Conservation (phyloP, 2,329 filamentous ascomycete genomes). For the Scopulariopsis brevicaulis region DNA sequence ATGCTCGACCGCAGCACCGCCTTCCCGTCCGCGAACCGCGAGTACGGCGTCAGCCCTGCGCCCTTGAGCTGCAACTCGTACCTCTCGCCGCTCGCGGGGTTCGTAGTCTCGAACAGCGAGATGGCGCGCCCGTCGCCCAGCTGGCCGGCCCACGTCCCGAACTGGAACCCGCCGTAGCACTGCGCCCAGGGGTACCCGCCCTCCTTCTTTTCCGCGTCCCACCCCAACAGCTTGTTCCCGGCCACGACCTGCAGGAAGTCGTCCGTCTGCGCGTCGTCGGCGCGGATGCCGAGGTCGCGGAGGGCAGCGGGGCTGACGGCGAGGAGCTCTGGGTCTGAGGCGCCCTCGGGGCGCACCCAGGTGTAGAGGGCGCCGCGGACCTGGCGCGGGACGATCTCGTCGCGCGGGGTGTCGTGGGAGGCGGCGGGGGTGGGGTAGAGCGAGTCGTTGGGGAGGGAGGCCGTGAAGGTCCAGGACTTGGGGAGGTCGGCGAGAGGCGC, state of each 20-base stretch:
- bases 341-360: conserved; percentile 72
- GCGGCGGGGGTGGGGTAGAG: conserved; percentile 67
- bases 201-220: conserved; percentile 52
- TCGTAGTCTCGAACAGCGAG: conserved; percentile 82
- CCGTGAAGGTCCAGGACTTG: conserved; percentile 54
- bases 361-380: conserved; percentile 83
- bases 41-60: conserved; percentile 87
- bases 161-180: conserved; percentile 80
- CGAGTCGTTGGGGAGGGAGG: conserved; percentile 63
- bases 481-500: conserved; percentile 41
- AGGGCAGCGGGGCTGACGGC: conserved; percentile 71
- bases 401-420: conserved; percentile 72
- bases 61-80: conserved; percentile 95
- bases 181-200: conserved; percentile 95
- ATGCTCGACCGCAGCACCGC: conserved; percentile 89
- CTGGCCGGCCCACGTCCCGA: conserved; percentile 89
- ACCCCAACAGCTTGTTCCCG: conserved; percentile 74
- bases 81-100: conserved; percentile 54
- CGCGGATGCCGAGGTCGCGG: conserved; percentile 64
- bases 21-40: conserved; percentile 89
- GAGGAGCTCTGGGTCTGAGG: conserved; percentile 65
- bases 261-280: conserved; percentile 55
- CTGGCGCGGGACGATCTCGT: conserved; percentile 65
- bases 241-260: conserved; percentile 70
- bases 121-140: conserved; percentile 92